A percentile compares a stretch with the other conserved stretches of the same genome.
phyloP scores from a whole-genome alignment of 495 filamentous ascomycete genomes.

The Filosporella fistucella region DNA sequence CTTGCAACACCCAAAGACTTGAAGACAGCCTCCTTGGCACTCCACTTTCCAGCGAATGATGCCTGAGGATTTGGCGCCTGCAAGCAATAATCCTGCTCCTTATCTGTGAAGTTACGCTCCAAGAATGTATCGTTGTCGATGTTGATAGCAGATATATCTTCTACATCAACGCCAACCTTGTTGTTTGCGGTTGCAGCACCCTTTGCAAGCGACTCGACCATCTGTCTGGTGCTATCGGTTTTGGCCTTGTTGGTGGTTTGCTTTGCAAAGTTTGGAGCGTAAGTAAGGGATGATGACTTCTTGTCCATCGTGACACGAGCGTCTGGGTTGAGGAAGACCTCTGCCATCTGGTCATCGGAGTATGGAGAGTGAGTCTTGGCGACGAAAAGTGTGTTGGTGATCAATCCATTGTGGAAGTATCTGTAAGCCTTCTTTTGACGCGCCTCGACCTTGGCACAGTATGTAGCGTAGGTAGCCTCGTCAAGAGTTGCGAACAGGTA shows the following conservation, averaged over 20 bases:
- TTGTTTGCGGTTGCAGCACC: slow-evolving; percentile 65
- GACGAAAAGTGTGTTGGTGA: slow-evolving; percentile 96
- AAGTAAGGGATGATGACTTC: slow-evolving; percentile 74
- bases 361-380: slow-evolving; percentile 91
- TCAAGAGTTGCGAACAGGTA: slow-evolving; percentile 96
- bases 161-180: slow-evolving; percentile 89
- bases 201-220: slow-evolving; percentile 75
- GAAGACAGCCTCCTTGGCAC: slow-evolving; percentile 97
- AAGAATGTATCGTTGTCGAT: slow-evolving; percentile 91
- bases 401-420: slow-evolving; percentile 94
- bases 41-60: slow-evolving; percentile 91
- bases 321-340: slow-evolving; percentile 92
- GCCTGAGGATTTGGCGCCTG: slow-evolving; percentile 72
- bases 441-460: slow-evolving; percentile 81
- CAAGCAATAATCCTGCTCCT: slow-evolving; percentile 80
- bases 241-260: slow-evolving; percentile 43
- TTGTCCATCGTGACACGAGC: slow-evolving; percentile 81
- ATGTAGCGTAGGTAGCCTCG: slow-evolving; percentile 71
- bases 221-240: slow-evolving; percentile 61
- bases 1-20: slow-evolving; percentile 89
- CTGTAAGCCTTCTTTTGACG: slow-evolving; percentile 98
- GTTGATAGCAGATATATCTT: slow-evolving; percentile 78
- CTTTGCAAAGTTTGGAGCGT: slow-evolving; percentile 59
- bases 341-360: slow-evolving; percentile 74
- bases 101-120: slow-evolving; percentile 85